Base-by-base conservation (phyloP, 192 early-diverging fungal species). In the Diversispora epigaea region DNA sequence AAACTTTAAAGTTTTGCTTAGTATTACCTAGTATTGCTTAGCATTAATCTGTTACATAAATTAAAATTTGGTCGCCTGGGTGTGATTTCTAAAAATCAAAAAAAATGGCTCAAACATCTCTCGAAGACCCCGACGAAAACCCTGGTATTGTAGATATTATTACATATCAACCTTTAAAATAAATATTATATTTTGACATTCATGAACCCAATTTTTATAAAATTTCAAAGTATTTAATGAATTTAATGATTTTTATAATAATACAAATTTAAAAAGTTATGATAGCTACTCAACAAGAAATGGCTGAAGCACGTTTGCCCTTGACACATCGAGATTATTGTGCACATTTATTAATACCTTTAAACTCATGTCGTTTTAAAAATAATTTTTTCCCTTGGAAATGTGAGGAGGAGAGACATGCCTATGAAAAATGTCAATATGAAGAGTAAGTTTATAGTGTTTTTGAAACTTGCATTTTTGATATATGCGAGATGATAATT, bases 341-440 rank as follows among this genome's bases (percentile, higher is more conserved):
- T 79, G 91, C 96, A 50, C 91, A 97, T 76, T 81, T 98, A 72
- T 85, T 95, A 49, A 92, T 95, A 70, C 91, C 89, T 47, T 81
- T 98, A 50, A 95, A 98, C 91, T 91, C 94, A 80, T 98, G 96
- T 84, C 84, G 96, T 61, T 86, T 84, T 72, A 88, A 90, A 56
- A 93, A 86, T 77, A 91, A 85, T 79, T 96, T 94, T 80, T 68
- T 95, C 73, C 96, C 96, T 32, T 97, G 94, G 94, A 93, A 94
- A 79, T 98, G 96, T 87, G 91, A 91, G 80, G 84, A 90, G 62
- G 94, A 96, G 82, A 83, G 92, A 68, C 91, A 95, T 58, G 84
- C 85, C 62, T 98, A 94, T 81, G 92, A 93, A 80, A 95, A 97
- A 79, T 98, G 96, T 83, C 93, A 96, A 87, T 97, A 96, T 83